Percentiles rank a stretch among this genome's conserved stretches.
phyloP scores from a whole-genome alignment of 805 yeast genomes.

The Candida jianshihensis region DNA sequence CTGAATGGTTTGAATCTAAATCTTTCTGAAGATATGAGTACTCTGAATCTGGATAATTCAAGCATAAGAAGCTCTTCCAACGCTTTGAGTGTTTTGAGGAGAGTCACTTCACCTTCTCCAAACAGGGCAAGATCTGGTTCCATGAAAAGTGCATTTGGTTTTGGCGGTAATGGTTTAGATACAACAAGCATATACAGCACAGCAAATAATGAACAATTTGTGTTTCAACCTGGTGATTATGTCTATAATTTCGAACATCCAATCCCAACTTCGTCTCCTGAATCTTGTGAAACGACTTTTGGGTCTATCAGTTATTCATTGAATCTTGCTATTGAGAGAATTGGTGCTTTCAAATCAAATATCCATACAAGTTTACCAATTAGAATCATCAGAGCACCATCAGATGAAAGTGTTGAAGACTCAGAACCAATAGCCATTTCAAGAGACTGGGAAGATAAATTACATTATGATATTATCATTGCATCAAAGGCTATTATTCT shows the following conservation, averaged over 20 bases:
- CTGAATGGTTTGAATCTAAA: no score
- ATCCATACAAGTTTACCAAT: conserved; percentile 59
- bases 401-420: conserved; percentile 75
- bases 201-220: conserved; percentile 24
- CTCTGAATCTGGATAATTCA: conserved; percentile 21
- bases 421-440: conserved; percentile 89
- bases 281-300: conserved; percentile 67
- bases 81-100: conserved; percentile 17
- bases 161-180: conserved; percentile 1
- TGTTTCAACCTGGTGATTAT: conserved; percentile 84
- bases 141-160: conserved; percentile 2
- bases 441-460: conserved; percentile 89
- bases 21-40: conserved; percentile 13
- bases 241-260: conserved; percentile 89
- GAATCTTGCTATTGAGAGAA: conserved; percentile 64
- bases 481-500: conserved; percentile 85
- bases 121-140: conserved; percentile 13
- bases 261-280: conserved; percentile 76
- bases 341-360: conserved; percentile 82
- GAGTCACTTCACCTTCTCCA: conserved; percentile 23
- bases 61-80: conserved; percentile 11
- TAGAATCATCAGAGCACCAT: conserved; percentile 64
- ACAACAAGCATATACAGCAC: no score
- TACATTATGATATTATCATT: conserved; percentile 83
- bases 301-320: conserved; percentile 71